phyloP scores from a whole-genome alignment of 73 alveolate genomes.

The Paramecium caudatum region DNA sequence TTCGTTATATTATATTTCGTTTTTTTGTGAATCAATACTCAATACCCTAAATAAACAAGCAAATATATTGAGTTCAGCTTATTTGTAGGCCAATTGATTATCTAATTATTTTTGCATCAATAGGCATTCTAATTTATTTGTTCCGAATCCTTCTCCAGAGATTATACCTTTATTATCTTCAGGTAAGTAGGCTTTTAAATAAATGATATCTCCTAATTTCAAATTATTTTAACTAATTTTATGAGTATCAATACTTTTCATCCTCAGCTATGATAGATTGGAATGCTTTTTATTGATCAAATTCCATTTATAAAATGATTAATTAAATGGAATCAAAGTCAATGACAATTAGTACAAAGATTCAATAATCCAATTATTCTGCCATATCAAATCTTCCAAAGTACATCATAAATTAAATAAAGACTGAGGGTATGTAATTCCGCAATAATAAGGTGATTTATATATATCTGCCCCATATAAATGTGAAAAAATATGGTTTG shows the following conservation, averaged over 20 bases:
- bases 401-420: slow-evolving; percentile 40
- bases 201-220: not conserved
- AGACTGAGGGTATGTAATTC: slow-evolving; percentile 38
- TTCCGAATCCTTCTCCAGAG: slow-evolving; percentile 63
- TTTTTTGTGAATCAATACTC: too few species aligned
- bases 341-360: not conserved
- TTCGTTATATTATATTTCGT: too few species aligned
- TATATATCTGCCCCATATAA: slow-evolving; percentile 79
- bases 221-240: slow-evolving; percentile 1
- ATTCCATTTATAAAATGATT: not conserved
- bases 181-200: slow-evolving; percentile 25
- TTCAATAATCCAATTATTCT: slow-evolving; percentile 23
- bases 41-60: not conserved
- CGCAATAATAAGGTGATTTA: not conserved
- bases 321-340: slow-evolving; percentile 7
- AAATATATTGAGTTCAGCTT: slow-evolving; percentile 27
- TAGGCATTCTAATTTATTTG: slow-evolving; percentile 59
- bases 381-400: slow-evolving; percentile 57
- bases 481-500: slow-evolving; percentile 85
- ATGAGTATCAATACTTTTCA: not conserved
- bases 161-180: slow-evolving; percentile 54
- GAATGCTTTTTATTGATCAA: too few species aligned
- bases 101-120: not conserved
- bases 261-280: too few species aligned
- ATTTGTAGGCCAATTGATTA: not conserved